Evolutionary conservation across 2,329 filamentous ascomycete genomes (phyloP), one percentile per base, ranked within the genome.

Genomic region (Rhinocladiella similis): DNA sequence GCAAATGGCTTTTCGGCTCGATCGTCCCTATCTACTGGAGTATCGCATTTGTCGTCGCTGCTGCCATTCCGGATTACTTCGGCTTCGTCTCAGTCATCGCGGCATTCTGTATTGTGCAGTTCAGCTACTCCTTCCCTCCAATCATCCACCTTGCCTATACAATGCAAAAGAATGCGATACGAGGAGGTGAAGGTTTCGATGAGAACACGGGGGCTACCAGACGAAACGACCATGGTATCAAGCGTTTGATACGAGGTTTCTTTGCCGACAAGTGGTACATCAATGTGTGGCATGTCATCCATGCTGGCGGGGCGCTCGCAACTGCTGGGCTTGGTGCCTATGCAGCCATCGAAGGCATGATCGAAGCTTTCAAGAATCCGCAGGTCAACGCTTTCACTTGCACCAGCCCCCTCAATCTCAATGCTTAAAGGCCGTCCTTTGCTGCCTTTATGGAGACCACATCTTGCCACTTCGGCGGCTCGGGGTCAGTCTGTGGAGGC

Each of bases 41-140:
- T 12, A 56, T 68, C n/a, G 68, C 68, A 7, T 69, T 63, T 54
- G 46, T 69, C 19, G 47, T 69, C 20, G 67, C 63, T 18, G 64
- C 63, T 18, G 64, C 68, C 5, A 67, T 69, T 22, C 68, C 68
- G 2, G 63, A 66, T 33, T 68, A 66, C 52, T 61, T 60, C 53
- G 64, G 65, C 27, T 62, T 69, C 16, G 61, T 65, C 25, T 65
- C 62, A 9, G 64, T 70, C 53, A 66, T 70, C 46, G 65, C 65
- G 9, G 67, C 68, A 1, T 63, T 63, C 39, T 66, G 63, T 38
- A 61, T 69, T 18, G 38, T 70, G 14, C 65, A 69, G 42, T 69
- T 70, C 52, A 67, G 63, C 16, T 70, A 69, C 47, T 65, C 66
- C 7, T 67, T 70, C 53, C 68, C 68, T 5, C 68, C 68, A 5